Percentiles rank a stretch among this genome's conserved stretches.
Conservation (phyloP, 2,329 filamentous ascomycete species). For the Byssothecium circinans region DNA sequence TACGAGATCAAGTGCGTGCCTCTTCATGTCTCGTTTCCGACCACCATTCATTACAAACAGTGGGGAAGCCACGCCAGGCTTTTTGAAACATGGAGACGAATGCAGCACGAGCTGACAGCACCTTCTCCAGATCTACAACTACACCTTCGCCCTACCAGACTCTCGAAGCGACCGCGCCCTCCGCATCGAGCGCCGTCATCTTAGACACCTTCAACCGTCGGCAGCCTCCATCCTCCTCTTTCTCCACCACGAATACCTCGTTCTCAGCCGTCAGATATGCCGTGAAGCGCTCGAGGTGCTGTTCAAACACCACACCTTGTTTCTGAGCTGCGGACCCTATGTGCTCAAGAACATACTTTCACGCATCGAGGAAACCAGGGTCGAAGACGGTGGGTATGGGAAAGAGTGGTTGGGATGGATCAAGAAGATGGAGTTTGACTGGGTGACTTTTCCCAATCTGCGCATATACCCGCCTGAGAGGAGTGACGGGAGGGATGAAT, state of each 20-base stretch:
- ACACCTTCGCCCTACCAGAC: slow-evolving; percentile 29
- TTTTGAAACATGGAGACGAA: not conserved
- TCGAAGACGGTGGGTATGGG: slow-evolving; percentile 15
- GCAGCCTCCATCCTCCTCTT: slow-evolving; percentile 35
- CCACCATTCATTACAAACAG: too few relatives aligned
- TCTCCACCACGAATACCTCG: slow-evolving; percentile 37
- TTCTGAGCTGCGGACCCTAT: slow-evolving; percentile 40
- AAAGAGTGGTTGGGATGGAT: slow-evolving; percentile 36
- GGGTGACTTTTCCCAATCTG: slow-evolving; percentile 41
- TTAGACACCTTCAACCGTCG: slow-evolving; percentile 37
- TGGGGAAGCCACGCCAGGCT: too few relatives aligned
- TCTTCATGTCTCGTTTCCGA: too few relatives aligned
- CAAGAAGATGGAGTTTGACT: slow-evolving; percentile 37
- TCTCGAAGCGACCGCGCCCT: slow-evolving; percentile 27
- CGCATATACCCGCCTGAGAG: slow-evolving; percentile 34
- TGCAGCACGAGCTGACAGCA: slow-evolving; percentile 2
- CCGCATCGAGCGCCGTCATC: slow-evolving; percentile 39
- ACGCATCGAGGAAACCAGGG: slow-evolving; percentile 24
- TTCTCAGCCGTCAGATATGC: slow-evolving; percentile 39
- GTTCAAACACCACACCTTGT: slow-evolving; percentile 37
- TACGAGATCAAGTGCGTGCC: slow-evolving; percentile 37
- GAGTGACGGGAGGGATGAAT: slow-evolving; percentile 24
- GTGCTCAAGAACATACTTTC: slow-evolving; percentile 35
- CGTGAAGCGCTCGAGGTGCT: slow-evolving; percentile 39
- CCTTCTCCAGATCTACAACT: slow-evolving; percentile 33